Evolutionary conservation across 345 rosid genomes (phyloP), one percentile per base, ranked within the genome.

Genomic region (Melastoma malabathricum): DNA sequence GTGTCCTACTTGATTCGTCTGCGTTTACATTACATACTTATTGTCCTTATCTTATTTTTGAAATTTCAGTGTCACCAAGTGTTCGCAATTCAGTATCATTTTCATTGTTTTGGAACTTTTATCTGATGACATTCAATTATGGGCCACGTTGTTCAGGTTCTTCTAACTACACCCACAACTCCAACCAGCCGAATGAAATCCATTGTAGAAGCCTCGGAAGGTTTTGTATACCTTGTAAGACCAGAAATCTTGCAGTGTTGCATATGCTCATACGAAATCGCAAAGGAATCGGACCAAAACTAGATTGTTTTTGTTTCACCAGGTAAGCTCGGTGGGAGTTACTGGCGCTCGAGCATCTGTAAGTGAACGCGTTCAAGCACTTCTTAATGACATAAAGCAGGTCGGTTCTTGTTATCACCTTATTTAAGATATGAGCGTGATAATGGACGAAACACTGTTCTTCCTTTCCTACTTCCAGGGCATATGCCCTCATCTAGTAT

Each of bases 281-380:
- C 41, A 7, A 1, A 34, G 12, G 41, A 34, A 34, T 34, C 41
- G 12, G 41, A 34, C 41, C 12, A 12, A 34, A 7, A 34, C 41
- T 13, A 43, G 43, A 15, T 27, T 0, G 18, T 6, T 50, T 29
- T 34, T 23, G 34, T 52, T 38, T 19, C 64, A 41, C 27, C 60
- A 92, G 98, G 93, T 82, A 18, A 92, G 99, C 52, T 75, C 97
- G 17, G 18, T 73, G 15, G 99, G 97, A 54, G 98, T 87, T 58
- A 87, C 97, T 5, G 98, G 94, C 18, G 73, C 95, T 0, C 86
- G 97, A 59, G 73, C 78, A 46, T 80, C 88, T 54, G 79, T 88
- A 10, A 92, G 79, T 22, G 73, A 56, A 23, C 51, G 71, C 56
- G 95, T 82, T 58, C 78, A 72, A 55, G 60, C 73, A 63, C 97